Evolutionary conservation across 1,139 yeast genomes (phyloP).

Genomic region (Suhomyces yuchorum): DNA sequence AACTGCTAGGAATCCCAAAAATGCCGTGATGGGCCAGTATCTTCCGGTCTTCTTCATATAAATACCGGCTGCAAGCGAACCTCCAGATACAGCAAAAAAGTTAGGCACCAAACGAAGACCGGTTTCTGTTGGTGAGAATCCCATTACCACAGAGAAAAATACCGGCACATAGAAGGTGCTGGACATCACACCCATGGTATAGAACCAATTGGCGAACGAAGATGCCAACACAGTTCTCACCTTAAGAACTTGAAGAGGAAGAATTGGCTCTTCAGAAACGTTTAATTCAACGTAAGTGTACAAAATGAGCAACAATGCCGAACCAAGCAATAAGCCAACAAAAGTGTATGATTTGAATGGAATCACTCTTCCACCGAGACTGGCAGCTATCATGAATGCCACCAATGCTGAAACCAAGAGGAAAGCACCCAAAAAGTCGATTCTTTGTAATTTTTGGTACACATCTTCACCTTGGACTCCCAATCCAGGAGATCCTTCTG

Average conservation of each 20-base stretch:
- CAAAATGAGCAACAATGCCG: slow-evolving; percentile 26
- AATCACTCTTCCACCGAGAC: slow-evolving; percentile 65
- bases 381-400: slow-evolving; percentile 61
- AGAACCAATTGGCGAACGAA: slow-evolving; percentile 68
- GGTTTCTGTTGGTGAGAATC: slow-evolving; percentile 56
- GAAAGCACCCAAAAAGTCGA: slow-evolving; percentile 75
- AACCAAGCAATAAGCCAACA: slow-evolving; percentile 24
- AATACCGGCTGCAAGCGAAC: slow-evolving; percentile 68
- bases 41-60: slow-evolving; percentile 72
- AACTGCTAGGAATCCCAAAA: slow-evolving; percentile 47
- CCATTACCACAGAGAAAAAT: slow-evolving; percentile 58
- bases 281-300: slow-evolving; percentile 57
- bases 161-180: slow-evolving; percentile 66
- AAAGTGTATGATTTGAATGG: slow-evolving; percentile 41
- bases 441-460: slow-evolving; percentile 50
- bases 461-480: slow-evolving; percentile 42
- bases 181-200: slow-evolving; percentile 57
- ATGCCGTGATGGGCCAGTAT: slow-evolving; percentile 54
- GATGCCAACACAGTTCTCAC: slow-evolving; percentile 65
- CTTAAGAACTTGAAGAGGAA: slow-evolving; percentile 58
- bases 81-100: slow-evolving; percentile 67
- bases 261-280: slow-evolving; percentile 65
- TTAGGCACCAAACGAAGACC: slow-evolving; percentile 67
- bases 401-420: slow-evolving; percentile 59
- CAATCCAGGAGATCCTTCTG: slow-evolving; percentile 51